Percentiles rank a stretch among this genome's conserved stretches.
Conservation (phyloP, 1,284 basidiomycete species). For the Violaceomyces palustris region DNA sequence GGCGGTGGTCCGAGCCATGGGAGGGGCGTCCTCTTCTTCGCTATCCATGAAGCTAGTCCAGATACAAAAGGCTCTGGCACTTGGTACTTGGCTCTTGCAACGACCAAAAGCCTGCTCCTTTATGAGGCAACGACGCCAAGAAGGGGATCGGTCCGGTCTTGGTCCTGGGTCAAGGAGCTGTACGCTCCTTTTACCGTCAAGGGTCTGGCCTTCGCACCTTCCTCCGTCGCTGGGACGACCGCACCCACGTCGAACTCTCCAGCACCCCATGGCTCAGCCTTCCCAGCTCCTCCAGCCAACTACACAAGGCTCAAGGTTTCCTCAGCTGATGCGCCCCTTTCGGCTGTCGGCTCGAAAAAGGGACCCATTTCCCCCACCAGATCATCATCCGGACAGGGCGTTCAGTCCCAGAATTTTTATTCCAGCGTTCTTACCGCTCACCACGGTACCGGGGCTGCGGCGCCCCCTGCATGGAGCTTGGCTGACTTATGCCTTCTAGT, state of each 20-base stretch:
- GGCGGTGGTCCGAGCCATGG: too few species aligned
- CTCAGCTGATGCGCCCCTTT: conserved; percentile 14
- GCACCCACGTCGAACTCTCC: background rate
- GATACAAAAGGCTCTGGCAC: conserved; percentile 33
- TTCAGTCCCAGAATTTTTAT: too few species aligned
- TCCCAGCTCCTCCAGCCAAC: too few species aligned
- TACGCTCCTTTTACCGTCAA: conserved; percentile 32
- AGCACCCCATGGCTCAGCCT: too few species aligned
- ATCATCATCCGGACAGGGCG: too few species aligned
- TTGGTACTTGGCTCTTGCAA: conserved; percentile 38
- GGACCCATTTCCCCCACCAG: conserved; percentile 2
- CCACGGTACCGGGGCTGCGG: conserved; percentile 4
- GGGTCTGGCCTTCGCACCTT: conserved; percentile 23
- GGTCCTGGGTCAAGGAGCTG: conserved; percentile 34
- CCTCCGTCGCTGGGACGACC: conserved; percentile 13
- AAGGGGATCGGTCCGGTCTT: conserved; percentile 16
- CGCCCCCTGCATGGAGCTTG: conserved; percentile 23
- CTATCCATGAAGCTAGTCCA: conserved; percentile 27
- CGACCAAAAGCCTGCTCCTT: conserved; percentile 26
- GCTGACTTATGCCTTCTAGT: conserved; percentile 37
- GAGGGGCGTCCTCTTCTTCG: conserved; percentile 35
- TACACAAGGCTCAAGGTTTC: conserved; percentile 14
- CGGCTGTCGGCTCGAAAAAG: conserved; percentile 9
- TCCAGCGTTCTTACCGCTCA: conserved; percentile 7
- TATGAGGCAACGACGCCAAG: conserved; percentile 31